Evolutionary conservation across 2,329 filamentous ascomycete genomes (phyloP).

Genomic region (Botrytis tulipae): DNA sequence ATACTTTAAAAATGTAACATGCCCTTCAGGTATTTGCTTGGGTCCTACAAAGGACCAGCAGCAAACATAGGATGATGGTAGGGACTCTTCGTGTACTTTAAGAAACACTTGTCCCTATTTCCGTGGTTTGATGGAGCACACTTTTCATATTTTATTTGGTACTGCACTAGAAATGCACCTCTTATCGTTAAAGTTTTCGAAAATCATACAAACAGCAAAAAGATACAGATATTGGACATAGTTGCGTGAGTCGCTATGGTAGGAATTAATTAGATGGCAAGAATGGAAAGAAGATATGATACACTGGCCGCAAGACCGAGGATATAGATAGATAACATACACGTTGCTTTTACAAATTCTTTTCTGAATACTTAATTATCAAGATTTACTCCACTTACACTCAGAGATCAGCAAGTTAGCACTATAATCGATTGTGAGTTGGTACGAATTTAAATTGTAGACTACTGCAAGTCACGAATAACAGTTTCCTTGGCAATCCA

Average conservation of each 20-base stretch:
- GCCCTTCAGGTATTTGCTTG: not conserved
- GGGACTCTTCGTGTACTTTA: not conserved
- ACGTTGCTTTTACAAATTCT: not conserved
- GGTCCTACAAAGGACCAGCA: not conserved
- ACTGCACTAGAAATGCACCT: not conserved
- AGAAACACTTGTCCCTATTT: not conserved
- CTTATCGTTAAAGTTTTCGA: not conserved
- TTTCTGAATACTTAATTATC: not conserved
- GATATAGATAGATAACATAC: not conserved
- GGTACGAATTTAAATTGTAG: not conserved
- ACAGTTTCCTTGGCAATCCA: not conserved
- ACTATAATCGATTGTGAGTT: not conserved
- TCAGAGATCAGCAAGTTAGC: not conserved
- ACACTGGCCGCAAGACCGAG: not conserved
- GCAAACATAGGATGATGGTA: not conserved
- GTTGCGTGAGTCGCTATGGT: not conserved
- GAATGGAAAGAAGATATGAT: not conserved
- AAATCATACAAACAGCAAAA: not conserved
- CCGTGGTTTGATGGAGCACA: not conserved
- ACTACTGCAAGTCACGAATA: not conserved
- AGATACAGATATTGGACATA: not conserved
- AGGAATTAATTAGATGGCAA: not conserved
- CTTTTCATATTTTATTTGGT: not conserved
- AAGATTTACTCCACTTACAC: not conserved
- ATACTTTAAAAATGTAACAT: rapidly evolving